Conservation (phyloP, 805 yeast species). For the Kuraishia floccosa region DNA sequence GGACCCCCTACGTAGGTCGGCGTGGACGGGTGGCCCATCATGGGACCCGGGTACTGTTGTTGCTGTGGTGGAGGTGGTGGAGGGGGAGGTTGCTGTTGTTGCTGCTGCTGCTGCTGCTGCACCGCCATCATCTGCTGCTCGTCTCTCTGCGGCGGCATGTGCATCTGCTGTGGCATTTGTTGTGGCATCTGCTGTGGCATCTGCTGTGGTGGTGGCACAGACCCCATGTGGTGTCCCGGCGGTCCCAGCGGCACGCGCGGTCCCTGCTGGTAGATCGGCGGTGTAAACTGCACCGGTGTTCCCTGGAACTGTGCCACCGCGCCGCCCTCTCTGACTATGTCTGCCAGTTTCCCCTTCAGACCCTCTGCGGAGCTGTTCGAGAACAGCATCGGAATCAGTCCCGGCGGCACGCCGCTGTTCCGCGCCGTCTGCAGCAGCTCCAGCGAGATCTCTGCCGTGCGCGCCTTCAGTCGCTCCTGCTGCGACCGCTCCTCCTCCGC, state of each 20-base stretch:
- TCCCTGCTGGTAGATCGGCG: background rate
- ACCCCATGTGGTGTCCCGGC: background rate
- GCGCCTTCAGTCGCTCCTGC: constrained; percentile 22
- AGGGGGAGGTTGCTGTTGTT: too few relatives aligned
- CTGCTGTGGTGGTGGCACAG: too few relatives aligned
- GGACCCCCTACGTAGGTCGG: too few relatives aligned
- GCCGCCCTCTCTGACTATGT: constrained; percentile 1
- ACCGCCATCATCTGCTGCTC: too few relatives aligned
- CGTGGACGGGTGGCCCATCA: too few relatives aligned
- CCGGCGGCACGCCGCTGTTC: constrained; percentile 11
- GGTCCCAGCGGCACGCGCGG: background rate
- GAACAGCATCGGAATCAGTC: constrained; percentile 13
- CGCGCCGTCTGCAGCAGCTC: constrained; percentile 17
- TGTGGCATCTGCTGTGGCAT: too few relatives aligned
- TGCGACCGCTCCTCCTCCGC: constrained; percentile 30
- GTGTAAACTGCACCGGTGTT: constrained; percentile 1
- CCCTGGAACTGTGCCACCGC: too few relatives aligned
- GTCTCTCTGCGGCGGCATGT: too few relatives aligned
- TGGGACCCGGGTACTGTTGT: too few relatives aligned
- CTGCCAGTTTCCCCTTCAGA: constrained; percentile 6
- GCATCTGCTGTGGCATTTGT: too few relatives aligned
- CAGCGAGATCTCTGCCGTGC: constrained; percentile 20
- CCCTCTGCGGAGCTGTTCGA: constrained; percentile 7
- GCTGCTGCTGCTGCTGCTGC: too few relatives aligned
- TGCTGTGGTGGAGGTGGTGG: too few relatives aligned